Evolutionary conservation across 139 green algal genomes (phyloP), one percentile per base, ranked within the genome.

Genomic region (Eudorina sp.): DNA sequence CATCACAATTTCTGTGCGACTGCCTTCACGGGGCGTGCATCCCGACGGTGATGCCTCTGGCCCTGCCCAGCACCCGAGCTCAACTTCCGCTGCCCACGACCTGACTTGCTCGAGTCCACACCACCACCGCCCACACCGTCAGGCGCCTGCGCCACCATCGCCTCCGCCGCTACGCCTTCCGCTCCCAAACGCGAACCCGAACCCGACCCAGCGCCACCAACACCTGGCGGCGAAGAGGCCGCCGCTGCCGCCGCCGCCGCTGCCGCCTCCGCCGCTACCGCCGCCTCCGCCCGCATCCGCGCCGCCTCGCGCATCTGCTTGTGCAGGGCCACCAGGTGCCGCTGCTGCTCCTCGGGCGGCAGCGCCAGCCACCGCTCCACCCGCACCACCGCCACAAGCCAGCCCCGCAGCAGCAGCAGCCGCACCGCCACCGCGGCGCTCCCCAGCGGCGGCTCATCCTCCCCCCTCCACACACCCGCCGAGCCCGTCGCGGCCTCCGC

Each of bases 351-450:
- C 31, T 2, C 64, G 23, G 29, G 45, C 43, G 3, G 3, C 81
- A 78, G 62, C 46, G 64, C 60, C 64, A 87, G 45, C 81, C 81
- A 87, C n/a, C 31, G 27, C 81, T 66, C 81, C 81, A 87, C 81
- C 3, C 53, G 19, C 62, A 87, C 11, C 45, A 7, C 45, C 45
- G 64, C 46, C 60, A 78, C 81, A 45, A 78, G 45, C 81, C 81
- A 87, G n/a, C 81, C 81, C 4, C 81, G 45, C 45, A 69, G 64
- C 81, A 69, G 60, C 81, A 87, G 45, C 43, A 87, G 62, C 62
- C 81, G 81, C 34, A 73, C 62, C n/a, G 81, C 25, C 60, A 87
- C 43, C 45, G 27, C 45, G 5, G 27, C 55, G 53, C 40, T 38
- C 38, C 9, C 77, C 53, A 73, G 77, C 55, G 36, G 53, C 55